A percentile compares a stretch with the other conserved stretches of the same genome.
These are phyloP conservation scores for Fusarium subtropicale DNA, from an alignment of 2,329 filamentous ascomycete genomes.

Conservation along the genomic window DNA sequence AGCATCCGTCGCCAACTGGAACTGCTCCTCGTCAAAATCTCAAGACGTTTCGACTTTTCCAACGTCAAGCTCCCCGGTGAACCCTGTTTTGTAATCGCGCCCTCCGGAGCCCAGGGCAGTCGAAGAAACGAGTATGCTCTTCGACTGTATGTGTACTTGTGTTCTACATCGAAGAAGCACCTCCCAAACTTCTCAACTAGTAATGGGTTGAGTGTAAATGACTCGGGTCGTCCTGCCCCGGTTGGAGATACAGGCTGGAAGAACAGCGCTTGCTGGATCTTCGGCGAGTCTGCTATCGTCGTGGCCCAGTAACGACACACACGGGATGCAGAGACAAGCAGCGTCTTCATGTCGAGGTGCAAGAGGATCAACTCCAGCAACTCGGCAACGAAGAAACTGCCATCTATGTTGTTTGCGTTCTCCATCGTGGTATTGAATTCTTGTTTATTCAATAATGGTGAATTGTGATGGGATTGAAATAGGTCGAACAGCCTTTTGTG, in stretches of 20 bases:
- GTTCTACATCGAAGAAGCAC: constrained; percentile 34
- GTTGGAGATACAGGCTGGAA: constrained; percentile 12
- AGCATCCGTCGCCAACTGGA: constrained; percentile 45
- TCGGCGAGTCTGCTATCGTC: constrained; percentile 19
- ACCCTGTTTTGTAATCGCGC: neutral
- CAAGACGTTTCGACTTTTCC: constrained; percentile 20
- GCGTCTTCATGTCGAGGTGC: constrained; percentile 44
- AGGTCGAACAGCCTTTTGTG: neutral
- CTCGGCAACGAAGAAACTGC: constrained; percentile 35
- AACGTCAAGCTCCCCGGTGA: constrained; percentile 10
- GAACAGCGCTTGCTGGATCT: constrained; percentile 31
- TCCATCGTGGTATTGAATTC: neutral
- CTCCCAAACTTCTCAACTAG: constrained; percentile 37
- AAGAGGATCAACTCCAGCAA: constrained; percentile 46
- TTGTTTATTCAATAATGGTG: neutral
- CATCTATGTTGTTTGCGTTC: neutral
- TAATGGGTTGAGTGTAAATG: constrained; percentile 27
- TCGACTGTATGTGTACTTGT: constrained; percentile 18
- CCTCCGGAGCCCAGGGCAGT: constrained; percentile 34
- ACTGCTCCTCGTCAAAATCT: constrained; percentile 24
- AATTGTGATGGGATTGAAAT: too few relatives aligned
- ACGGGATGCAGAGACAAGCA: constrained; percentile 43
- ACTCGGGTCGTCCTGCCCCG: neutral
- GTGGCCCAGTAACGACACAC: constrained; percentile 43
- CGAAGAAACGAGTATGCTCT: constrained; percentile 36